Evolutionary conservation across 306 rosid genomes (phyloP).

Genomic region (Purshia tridentata): DNA sequence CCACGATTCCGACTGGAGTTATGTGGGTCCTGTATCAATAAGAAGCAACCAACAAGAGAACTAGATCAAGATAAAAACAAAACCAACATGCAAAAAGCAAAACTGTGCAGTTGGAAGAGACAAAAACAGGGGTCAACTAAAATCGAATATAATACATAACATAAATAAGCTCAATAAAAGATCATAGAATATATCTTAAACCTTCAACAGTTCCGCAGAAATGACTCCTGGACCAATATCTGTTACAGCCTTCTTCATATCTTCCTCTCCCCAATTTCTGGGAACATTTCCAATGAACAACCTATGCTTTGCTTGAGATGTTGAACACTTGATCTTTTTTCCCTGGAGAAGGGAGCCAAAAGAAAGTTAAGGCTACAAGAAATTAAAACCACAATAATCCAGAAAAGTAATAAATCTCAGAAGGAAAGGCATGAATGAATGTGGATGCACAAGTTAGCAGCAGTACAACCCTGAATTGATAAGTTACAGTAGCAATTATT

Average conservation of each 20-base stretch:
- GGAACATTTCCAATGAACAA: conserved; percentile 77
- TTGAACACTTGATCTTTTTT: conserved; percentile 55
- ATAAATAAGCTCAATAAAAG: neutral
- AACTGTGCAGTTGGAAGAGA: neutral
- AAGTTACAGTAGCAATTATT: conserved; percentile 12
- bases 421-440: neutral
- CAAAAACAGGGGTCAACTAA: neutral
- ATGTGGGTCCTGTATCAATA: conserved; percentile 51
- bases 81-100: neutral
- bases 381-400: neutral
- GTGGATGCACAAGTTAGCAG: conserved; percentile 2
- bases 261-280: conserved; percentile 54
- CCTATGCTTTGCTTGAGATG: conserved; percentile 59
- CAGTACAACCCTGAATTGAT: conserved; percentile 7
- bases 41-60: conserved; percentile 3
- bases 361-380: conserved; percentile 5
- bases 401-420: neutral
- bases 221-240: conserved; percentile 63
- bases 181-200: conserved; percentile 19
- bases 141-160: neutral
- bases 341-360: conserved; percentile 39
- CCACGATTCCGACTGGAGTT: conserved; percentile 56
- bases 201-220: conserved; percentile 64
- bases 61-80: conserved; percentile 20
- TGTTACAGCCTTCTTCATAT: conserved; percentile 52